Base-by-base conservation (phyloP, 176 grass and related monocot genomes). In the Musa acuminata region DNA sequence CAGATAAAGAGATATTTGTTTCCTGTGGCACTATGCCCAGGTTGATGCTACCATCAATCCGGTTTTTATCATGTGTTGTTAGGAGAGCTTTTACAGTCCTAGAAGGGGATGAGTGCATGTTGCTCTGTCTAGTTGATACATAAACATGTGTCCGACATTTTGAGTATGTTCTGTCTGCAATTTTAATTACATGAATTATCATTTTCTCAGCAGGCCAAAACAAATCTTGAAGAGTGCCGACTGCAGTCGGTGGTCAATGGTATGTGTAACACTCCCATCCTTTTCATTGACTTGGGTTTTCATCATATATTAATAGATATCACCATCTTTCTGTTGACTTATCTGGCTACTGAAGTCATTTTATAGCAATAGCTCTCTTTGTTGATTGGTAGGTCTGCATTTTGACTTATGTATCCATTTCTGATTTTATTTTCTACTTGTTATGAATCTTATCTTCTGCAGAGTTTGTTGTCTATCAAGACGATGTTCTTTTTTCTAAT, bases 221-320 rank as follows among this genome's bases (percentile, higher is more conserved):
- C 85, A 92, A 64, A 88, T 96, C 55, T 88, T 96, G 72, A 96
- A 89, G 79, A 96, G 93, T 72, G 75, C 89, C 11, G 90, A 96
- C 54, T 90, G 92, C 93, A 90, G 78, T 64, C 89, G 87, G 2
- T 96, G 89, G 89, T 77, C 86, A 66, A 79, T 83, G 10, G 93
- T 92, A 92, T 60, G 90, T 78, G 35, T 43, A 43, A 5, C 3
- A 43, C 35, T 43, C 35, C 35, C 35, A 43, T 35, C 75, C 35
- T 53, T 11, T 26, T 2, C 9, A 62, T 16, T 69, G 27, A 3
- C 23, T 13, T 65, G 68, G 22, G 3, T 52, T 69, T 52, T 53
- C 25, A 11, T 9, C 49, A 8, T 4, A 43, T 43, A 43, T 5
- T 43, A 5, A 43, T 43, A 6, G 0, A 43, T 6, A 43, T 43